Evolutionary conservation across 352 stramenopile species (phyloP).

Genomic region (Phytophthora tentaculata): DNA sequence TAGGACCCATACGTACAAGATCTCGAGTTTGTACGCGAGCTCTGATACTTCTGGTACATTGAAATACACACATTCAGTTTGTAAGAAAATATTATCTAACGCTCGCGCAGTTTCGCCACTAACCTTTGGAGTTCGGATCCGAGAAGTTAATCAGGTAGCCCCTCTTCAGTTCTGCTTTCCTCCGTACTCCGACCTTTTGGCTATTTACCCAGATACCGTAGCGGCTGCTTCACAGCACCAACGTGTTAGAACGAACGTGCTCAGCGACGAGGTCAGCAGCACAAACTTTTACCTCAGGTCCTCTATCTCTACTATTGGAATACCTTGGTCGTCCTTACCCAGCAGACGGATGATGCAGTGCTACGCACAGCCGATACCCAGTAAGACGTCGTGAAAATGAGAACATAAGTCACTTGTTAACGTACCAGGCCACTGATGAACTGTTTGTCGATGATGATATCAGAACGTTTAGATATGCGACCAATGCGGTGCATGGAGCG

Average conservation of each 20-base stretch:
- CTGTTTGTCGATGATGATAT: conserved; percentile 51
- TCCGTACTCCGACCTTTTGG: conserved; percentile 38
- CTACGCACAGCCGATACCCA: conserved; percentile 7
- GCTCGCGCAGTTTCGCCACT: background rate
- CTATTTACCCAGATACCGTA: conserved; percentile 65
- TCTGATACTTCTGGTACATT: conserved; percentile 26
- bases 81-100: background rate
- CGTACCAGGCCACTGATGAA: conserved; percentile 65
- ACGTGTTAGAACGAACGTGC: background rate
- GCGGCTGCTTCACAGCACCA: conserved; percentile 42
- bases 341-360: conserved; percentile 46
- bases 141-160: conserved; percentile 65
- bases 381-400: too few species aligned
- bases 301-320: conserved; percentile 46
- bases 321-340: conserved; percentile 30
- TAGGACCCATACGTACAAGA: conserved; percentile 64
- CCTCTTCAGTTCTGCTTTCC: conserved; percentile 31
- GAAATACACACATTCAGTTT: background rate
- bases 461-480: conserved; percentile 38
- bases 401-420: too few species aligned
- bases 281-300: conserved; percentile 52
- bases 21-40: conserved; percentile 57
- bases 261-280: background rate
- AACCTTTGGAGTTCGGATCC: conserved; percentile 33
- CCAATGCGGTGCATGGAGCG: conserved; percentile 51